Evolutionary conservation across 139 green algal species (phyloP).

Genomic region (Chlamydomonas sphaeroides): DNA sequence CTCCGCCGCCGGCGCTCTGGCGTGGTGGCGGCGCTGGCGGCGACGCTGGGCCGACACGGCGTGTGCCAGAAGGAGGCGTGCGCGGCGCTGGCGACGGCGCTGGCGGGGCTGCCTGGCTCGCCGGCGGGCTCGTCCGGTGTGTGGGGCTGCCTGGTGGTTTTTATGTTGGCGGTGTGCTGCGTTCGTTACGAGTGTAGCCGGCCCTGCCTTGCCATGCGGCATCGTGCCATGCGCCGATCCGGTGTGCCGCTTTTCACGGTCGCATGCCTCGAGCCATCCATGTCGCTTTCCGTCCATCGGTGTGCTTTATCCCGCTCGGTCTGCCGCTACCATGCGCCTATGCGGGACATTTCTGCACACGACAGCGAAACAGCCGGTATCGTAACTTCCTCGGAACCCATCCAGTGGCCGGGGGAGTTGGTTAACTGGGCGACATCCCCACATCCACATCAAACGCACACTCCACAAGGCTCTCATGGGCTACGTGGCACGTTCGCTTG

Average conservation of each 20-base stretch:
- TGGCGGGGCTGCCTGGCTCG: constrained; percentile 50
- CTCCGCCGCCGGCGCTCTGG: constrained; percentile 67
- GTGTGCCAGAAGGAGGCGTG: constrained; percentile 58
- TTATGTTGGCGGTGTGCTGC: too few relatives aligned
- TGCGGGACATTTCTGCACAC: constrained; percentile 34
- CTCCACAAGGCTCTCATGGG: not conserved
- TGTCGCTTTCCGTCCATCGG: not conserved
- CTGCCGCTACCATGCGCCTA: not conserved
- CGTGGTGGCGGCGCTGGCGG: constrained; percentile 79
- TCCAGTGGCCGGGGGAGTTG: constrained; percentile 22
- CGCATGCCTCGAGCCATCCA: too few relatives aligned
- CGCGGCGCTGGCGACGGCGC: constrained; percentile 57
- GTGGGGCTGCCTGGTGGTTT: too few relatives aligned
- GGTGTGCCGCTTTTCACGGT: too few relatives aligned
- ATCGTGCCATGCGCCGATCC: too few relatives aligned
- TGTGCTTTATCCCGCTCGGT: constrained; percentile 36
- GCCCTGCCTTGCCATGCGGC: too few relatives aligned
- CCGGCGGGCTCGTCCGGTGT: too few relatives aligned
- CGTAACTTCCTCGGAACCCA: constrained; percentile 25
- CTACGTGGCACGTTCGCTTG: too few relatives aligned
- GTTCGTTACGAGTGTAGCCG: too few relatives aligned
- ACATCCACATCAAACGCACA: too few relatives aligned
- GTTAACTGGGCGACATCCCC: constrained; percentile 1
- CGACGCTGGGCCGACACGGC: constrained; percentile 54
- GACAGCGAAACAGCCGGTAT: constrained; percentile 19